Evolutionary conservation across 495 filamentous ascomycete genomes (phyloP).

Genomic region (Alectoria sarmentosa): DNA sequence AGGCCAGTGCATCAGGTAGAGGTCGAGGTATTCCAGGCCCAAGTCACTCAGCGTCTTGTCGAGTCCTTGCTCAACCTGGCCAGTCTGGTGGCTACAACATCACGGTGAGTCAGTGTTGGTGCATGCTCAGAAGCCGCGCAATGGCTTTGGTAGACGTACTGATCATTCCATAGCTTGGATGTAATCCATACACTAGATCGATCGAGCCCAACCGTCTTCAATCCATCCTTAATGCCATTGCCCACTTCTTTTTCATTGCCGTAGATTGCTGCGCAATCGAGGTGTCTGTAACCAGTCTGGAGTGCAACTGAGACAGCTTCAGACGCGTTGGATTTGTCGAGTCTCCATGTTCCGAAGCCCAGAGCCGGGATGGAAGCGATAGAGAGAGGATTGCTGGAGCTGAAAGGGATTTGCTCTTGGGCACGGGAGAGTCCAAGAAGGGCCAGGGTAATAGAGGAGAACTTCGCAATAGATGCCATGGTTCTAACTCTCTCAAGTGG

Average conservation of each 20-base stretch:
- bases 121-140: not conserved
- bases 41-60: constrained; percentile 50
- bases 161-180: constrained; percentile 61
- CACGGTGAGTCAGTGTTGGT: not conserved
- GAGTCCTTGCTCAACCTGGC: constrained; percentile 41
- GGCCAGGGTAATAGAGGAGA: not conserved
- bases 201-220: constrained; percentile 45
- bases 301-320: constrained; percentile 50
- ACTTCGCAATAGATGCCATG: constrained; percentile 1
- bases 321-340: constrained; percentile 24
- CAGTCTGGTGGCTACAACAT: constrained; percentile 36
- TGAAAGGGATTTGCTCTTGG: constrained; percentile 10
- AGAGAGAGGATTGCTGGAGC: not conserved
- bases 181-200: constrained; percentile 66
- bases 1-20: constrained; percentile 68
- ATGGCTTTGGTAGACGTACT: constrained; percentile 7
- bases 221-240: constrained; percentile 43
- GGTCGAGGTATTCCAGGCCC: constrained; percentile 59
- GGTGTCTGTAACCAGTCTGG: constrained; percentile 56
- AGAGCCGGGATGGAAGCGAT: constrained; percentile 43
- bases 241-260: constrained; percentile 59
- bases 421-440: constrained; percentile 7
- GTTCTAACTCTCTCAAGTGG: too few species aligned
- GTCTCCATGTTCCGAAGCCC: constrained; percentile 46
- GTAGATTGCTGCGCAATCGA: constrained; percentile 68